phyloP scores from a whole-genome alignment of 78 protist genomes.

The Monocercomonoides exilis region DNA sequence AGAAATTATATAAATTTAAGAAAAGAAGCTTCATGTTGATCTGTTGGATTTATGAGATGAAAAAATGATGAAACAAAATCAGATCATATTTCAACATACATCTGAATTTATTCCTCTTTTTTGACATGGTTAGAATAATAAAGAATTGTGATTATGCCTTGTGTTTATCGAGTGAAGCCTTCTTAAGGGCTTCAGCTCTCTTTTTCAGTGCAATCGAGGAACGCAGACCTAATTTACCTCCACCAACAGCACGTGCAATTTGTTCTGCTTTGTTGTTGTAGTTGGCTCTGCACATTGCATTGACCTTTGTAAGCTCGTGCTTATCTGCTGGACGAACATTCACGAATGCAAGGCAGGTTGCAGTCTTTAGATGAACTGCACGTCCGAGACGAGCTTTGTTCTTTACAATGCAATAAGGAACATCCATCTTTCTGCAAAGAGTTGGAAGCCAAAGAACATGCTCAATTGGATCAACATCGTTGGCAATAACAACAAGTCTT shows the following conservation, averaged over 20 bases:
- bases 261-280: slow-evolving; percentile 47
- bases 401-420: slow-evolving; percentile 95
- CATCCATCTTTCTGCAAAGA: slow-evolving; percentile 87
- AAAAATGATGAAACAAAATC: too few relatives aligned
- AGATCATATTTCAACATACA: too few relatives aligned
- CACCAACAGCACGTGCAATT: slow-evolving; percentile 26
- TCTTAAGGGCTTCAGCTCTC: too few relatives aligned
- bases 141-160: too few relatives aligned
- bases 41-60: too few relatives aligned
- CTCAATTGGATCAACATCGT: slow-evolving; percentile 96
- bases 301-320: slow-evolving; percentile 39
- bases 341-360: slow-evolving; percentile 79
- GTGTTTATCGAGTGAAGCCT: too few relatives aligned
- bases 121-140: too few relatives aligned
- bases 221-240: slow-evolving; percentile 41
- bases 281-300: slow-evolving; percentile 27
- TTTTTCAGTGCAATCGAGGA: too few relatives aligned
- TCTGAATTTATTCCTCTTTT: too few relatives aligned
- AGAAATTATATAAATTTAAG: too few relatives aligned
- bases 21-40: too few relatives aligned
- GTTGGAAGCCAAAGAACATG: too few relatives aligned
- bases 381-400: slow-evolving; percentile 89
- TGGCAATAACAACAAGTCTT: slow-evolving; percentile 94
- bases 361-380: slow-evolving; percentile 81
- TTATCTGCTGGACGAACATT: slow-evolving; percentile 52